These are phyloP conservation scores for Ophiocordyceps camponoti-floridani DNA, from an alignment of 2,329 filamentous ascomycete genomes.

Conservation along the genomic window DNA sequence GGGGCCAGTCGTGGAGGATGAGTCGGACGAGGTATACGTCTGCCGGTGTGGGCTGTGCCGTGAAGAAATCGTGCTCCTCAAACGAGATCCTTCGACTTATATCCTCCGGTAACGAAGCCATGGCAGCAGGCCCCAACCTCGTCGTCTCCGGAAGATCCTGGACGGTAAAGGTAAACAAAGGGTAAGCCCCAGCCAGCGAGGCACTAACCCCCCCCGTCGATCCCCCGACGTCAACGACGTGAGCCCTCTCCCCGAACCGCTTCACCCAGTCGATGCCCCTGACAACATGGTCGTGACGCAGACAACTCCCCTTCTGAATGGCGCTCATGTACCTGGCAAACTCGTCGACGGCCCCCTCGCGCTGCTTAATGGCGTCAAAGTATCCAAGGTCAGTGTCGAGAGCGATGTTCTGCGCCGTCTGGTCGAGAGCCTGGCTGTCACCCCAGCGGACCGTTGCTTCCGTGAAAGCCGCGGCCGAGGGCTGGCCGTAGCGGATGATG, in stretches of 20 bases:
- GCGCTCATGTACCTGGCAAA: neutral
- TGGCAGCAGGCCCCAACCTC: neutral
- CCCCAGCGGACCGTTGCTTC: neutral
- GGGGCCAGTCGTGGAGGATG: neutral
- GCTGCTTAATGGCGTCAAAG: neutral
- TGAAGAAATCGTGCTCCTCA: neutral
- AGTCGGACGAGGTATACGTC: neutral
- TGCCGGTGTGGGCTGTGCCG: neutral
- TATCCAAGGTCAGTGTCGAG: neutral
- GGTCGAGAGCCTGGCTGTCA: neutral
- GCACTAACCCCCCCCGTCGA: neutral
- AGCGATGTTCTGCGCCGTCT: neutral
- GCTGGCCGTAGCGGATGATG: neutral
- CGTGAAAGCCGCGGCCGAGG: neutral
- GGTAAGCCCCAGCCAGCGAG: neutral
- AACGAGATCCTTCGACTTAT: neutral
- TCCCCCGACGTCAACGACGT: neutral
- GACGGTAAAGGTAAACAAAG: neutral
- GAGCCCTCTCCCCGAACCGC: neutral
- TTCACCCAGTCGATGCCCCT: neutral
- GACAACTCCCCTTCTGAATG: neutral
- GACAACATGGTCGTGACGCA: neutral
- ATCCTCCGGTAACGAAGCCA: neutral
- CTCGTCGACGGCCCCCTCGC: neutral
- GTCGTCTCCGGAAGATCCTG: neutral